Conservation (phyloP, 306 rosid genomes). For the Arachis hypogaea region DNA sequence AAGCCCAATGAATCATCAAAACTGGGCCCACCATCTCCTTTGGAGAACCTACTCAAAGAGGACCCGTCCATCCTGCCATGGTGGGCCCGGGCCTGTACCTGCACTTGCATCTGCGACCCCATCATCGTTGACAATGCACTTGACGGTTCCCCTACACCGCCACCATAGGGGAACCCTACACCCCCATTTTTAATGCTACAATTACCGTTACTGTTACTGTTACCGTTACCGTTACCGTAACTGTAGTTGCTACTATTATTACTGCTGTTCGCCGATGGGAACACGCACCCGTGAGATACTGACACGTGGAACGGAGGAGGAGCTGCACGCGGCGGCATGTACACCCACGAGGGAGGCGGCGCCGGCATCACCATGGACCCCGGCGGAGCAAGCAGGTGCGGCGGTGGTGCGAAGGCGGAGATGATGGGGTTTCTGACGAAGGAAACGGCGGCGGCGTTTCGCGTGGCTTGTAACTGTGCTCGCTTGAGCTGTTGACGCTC, state of each 20-base stretch:
- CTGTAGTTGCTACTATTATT: not conserved
- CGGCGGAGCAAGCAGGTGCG: constrained; percentile 71
- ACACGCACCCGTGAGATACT: constrained; percentile 87
- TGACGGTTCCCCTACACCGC: constrained; percentile 59
- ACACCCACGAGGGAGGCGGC: constrained; percentile 66
- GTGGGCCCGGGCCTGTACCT: constrained; percentile 61
- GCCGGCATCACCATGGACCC: constrained; percentile 61
- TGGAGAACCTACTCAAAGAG: constrained; percentile 74
- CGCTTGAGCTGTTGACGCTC: constrained; percentile 93
- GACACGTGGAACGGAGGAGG: constrained; percentile 89
- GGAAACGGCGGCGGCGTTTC: constrained; percentile 91
- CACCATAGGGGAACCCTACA: constrained; percentile 55
- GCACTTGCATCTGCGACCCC: constrained; percentile 42
- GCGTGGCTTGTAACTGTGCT: constrained; percentile 79
- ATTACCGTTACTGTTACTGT: not conserved
- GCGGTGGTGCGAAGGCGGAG: constrained; percentile 90
- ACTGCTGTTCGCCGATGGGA: constrained; percentile 40
- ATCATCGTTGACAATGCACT: constrained; percentile 55
- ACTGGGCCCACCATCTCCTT: constrained; percentile 67
- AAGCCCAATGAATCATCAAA: constrained; percentile 86
- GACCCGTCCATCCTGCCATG: constrained; percentile 64
- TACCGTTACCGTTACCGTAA: not conserved
- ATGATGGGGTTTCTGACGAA: constrained; percentile 82
- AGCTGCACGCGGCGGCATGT: constrained; percentile 65
- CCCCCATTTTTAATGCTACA: constrained; percentile 39